phyloP scores from a whole-genome alignment of 129 eudicot species.

The Artemisia annua region DNA sequence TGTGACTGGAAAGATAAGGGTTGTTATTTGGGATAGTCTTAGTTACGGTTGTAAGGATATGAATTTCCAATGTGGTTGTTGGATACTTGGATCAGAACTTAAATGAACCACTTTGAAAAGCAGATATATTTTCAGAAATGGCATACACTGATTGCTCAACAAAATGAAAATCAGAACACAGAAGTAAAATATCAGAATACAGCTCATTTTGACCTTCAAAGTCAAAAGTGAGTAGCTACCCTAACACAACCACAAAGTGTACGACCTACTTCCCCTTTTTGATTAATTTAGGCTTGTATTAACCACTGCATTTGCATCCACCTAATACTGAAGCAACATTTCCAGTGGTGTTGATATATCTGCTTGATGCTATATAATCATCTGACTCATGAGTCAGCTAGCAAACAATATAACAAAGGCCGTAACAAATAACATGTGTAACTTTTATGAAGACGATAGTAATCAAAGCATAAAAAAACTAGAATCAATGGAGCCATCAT shows the following conservation, averaged over 20 bases:
- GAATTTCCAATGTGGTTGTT: too few relatives aligned
- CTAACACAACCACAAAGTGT: slow-evolving; percentile 6
- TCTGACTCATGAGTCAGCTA: background rate
- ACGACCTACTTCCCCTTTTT: background rate
- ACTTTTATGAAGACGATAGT: background rate
- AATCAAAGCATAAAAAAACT: background rate
- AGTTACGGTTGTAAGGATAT: too few relatives aligned
- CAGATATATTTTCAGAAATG: too few relatives aligned
- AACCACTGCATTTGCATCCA: background rate
- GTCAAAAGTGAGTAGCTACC: slow-evolving; percentile 18
- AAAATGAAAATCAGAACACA: background rate
- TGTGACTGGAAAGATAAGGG: too few relatives aligned
- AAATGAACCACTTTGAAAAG: too few relatives aligned
- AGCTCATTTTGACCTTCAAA: background rate
- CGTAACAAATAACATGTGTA: too few relatives aligned
- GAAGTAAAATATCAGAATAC: slow-evolving; percentile 1
- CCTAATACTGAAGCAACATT: background rate
- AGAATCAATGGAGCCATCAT: too few relatives aligned
- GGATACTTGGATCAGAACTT: too few relatives aligned
- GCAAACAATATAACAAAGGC: too few relatives aligned
- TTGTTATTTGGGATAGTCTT: too few relatives aligned
- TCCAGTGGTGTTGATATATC: background rate
- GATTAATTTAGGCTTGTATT: background rate
- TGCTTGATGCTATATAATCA: background rate
- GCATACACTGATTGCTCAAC: too few relatives aligned